Evolutionary conservation across 1,284 basidiomycete species (phyloP).

Genomic region (Rhodotorula sp.): DNA sequence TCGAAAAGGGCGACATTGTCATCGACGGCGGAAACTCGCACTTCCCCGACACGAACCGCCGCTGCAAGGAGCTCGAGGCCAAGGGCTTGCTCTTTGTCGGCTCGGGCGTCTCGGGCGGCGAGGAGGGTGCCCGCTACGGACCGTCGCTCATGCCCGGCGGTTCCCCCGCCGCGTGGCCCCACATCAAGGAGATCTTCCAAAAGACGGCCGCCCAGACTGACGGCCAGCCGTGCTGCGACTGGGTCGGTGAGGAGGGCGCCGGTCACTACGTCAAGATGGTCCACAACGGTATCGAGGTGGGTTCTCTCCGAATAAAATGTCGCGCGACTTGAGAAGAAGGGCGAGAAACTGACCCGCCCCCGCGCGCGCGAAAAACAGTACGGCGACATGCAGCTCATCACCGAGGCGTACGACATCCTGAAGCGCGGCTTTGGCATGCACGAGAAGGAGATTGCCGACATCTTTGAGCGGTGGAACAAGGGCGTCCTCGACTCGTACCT

Average conservation of each 20-base stretch:
- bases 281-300: conserved; percentile 74
- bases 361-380: conserved; percentile 56
- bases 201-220: conserved; percentile 92
- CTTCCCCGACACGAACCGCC: conserved; percentile 97
- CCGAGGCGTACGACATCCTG: conserved; percentile 97
- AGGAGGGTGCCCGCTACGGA: conserved; percentile 96
- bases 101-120: conserved; percentile 98
- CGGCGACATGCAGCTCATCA: conserved; percentile 99
- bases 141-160: conserved; percentile 99
- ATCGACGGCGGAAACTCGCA: conserved; percentile 99
- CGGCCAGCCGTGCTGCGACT: conserved; percentile 98
- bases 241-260: conserved; percentile 94
- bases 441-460: conserved; percentile 80
- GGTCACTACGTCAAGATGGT: conserved; percentile 99
- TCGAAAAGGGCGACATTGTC: conserved; percentile 79
- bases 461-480: conserved; percentile 76
- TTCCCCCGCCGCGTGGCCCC: conserved; percentile 87
- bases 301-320: neutral
- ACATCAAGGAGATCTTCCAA: conserved; percentile 99
- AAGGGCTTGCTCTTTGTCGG: conserved; percentile 97
- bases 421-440: conserved; percentile 86
- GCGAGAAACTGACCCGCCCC: neutral
- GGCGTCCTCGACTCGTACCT: conserved; percentile 99
- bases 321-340: neutral
- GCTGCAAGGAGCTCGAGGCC: conserved; percentile 84